Base-by-base conservation (phyloP, 164 flowering plant genomes). In the Taxillus chinensis region DNA sequence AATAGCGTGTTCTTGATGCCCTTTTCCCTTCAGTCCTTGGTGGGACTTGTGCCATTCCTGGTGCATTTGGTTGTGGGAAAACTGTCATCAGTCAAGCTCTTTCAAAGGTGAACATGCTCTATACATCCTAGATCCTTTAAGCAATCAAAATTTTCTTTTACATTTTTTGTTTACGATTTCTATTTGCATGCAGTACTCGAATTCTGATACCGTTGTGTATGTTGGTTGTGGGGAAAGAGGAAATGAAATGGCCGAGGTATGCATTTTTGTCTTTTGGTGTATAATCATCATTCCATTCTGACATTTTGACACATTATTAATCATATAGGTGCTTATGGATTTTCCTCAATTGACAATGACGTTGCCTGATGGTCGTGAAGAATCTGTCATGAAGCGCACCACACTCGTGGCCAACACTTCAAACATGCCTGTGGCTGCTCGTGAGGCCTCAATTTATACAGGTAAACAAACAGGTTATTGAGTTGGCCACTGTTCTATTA, bases 381-480 rank as follows among this genome's bases (percentile, higher is more conserved):
- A 95, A 77, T 95, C 99, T 75, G 99, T 95, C 64, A 95, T 95
- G 99, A 95, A 95, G 79, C 96, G 99, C 38, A 95, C 99, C 16
- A 95, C 99, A 55, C 96, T 95, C 71, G 99, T 95, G 49, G 99
- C 99, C 60, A 95, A 95, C 78, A 95, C 99, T 63, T 95, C 99
- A 56, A 95, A 95, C 73, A 95, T 95, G 99, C 99, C 99, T 61
- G 99, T 95, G 84, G 99, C 99, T 83, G 99, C 99, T 68, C 90
- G 99, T 65, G 99, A 95, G 76, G 99, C 99, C 65, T 95, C 99
- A 65, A 95, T 95, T 67, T 95, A 95, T 69, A 95, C 99, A 67
- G 99, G 99, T 89, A 69, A 62, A 16, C 49, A 39, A 16, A 39
- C 9, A 42, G 14, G 14, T 48, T 7, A 14, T 48, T 48, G 9